Conservation (phyloP, 2,329 filamentous ascomycete species). For the Nectriaceae sp. region DNA sequence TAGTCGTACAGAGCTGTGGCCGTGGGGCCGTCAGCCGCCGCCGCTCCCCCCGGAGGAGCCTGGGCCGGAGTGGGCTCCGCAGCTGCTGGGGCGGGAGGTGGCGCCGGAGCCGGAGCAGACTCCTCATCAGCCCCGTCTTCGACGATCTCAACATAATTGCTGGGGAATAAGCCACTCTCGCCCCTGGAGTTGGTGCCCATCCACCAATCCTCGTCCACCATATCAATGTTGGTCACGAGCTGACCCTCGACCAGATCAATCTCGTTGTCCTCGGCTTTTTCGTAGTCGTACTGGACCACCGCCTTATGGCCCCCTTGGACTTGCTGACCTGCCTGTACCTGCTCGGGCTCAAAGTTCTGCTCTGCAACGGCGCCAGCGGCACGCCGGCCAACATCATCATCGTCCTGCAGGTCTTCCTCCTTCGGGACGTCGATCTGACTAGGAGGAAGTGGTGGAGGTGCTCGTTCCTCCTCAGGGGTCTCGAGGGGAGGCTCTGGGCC, state of each 20-base stretch:
- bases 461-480: constrained; percentile 50
- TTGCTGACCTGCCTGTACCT: constrained; percentile 36
- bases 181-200: constrained; percentile 86
- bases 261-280: constrained; percentile 97
- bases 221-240: constrained; percentile 86
- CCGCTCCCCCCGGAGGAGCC: constrained; percentile 41
- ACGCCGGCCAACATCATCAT: constrained; percentile 61
- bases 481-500: constrained; percentile 56
- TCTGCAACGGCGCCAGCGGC: constrained; percentile 57
- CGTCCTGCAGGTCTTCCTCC: constrained; percentile 66
- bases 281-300: constrained; percentile 89
- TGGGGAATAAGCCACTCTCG: constrained; percentile 89
- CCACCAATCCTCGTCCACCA: constrained; percentile 99
- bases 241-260: constrained; percentile 89
- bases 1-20: constrained; percentile 94
- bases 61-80: constrained; percentile 34
- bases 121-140: constrained; percentile 64
- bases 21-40: constrained; percentile 55
- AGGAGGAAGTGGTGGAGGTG: constrained; percentile 62
- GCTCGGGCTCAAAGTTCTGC: constrained; percentile 35
- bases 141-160: constrained; percentile 92
- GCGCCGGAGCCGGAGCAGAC: constrained; percentile 32
- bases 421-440: constrained; percentile 64
- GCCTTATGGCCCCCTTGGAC: constrained; percentile 67
- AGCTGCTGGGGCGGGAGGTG: constrained; percentile 35